Conservation (phyloP, 2,329 filamentous ascomycete species). For the Calonectria multiphialidica region DNA sequence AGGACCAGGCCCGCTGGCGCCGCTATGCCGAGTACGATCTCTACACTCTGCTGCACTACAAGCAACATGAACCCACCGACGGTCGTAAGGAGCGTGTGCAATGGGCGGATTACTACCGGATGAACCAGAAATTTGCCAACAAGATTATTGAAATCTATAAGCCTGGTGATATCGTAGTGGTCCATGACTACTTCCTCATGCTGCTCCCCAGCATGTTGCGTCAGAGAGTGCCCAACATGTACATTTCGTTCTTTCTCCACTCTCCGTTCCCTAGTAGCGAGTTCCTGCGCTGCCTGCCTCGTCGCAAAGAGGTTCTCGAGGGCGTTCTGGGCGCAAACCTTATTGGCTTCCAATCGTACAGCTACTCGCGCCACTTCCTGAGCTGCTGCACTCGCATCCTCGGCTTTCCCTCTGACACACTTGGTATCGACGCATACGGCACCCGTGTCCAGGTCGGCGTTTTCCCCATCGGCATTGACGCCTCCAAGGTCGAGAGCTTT, state of each 20-base stretch:
- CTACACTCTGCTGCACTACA: slow-evolving; percentile 96
- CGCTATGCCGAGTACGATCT: slow-evolving; percentile 92
- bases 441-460: slow-evolving; percentile 91
- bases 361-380: slow-evolving; percentile 93
- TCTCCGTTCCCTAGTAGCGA: slow-evolving; percentile 97
- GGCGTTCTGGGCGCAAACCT: slow-evolving; percentile 93
- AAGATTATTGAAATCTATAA: slow-evolving; percentile 90
- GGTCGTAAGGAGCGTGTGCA: slow-evolving; percentile 83
- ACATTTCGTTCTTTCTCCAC: slow-evolving; percentile 95
- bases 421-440: slow-evolving; percentile 90
- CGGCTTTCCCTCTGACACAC: slow-evolving; percentile 87
- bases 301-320: slow-evolving; percentile 90
- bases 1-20: slow-evolving; percentile 88
- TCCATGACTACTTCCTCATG: slow-evolving; percentile 95
- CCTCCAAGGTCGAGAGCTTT: slow-evolving; percentile 78
- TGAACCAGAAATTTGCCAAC: slow-evolving; percentile 94
- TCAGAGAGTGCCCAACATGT: slow-evolving; percentile 87
- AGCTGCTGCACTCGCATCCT: slow-evolving; percentile 94
- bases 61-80: slow-evolving; percentile 90
- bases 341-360: slow-evolving; percentile 95
- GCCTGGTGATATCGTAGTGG: slow-evolving; percentile 90
- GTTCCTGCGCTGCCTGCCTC: slow-evolving; percentile 88
- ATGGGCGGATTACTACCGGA: slow-evolving; percentile 92
- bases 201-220: slow-evolving; percentile 90
- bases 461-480: slow-evolving; percentile 95